Evolutionary conservation across 371 early-diverging fungal genomes (phyloP).

Genomic region (Circinella minor): DNA sequence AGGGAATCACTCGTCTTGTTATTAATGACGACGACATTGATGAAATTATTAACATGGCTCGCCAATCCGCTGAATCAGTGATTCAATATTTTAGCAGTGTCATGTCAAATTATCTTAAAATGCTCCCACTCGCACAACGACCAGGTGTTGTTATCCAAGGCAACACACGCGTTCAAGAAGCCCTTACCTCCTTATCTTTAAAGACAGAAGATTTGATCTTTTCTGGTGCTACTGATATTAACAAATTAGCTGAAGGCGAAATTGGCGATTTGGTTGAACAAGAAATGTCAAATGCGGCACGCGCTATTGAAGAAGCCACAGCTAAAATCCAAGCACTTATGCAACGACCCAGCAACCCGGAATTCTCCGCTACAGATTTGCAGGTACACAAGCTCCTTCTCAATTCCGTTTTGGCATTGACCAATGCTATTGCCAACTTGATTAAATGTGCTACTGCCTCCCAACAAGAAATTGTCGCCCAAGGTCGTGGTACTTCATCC

Average conservation of each 20-base stretch:
- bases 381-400: conserved; percentile 92
- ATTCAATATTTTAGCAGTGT: conserved; percentile 86
- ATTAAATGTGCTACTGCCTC: conserved; percentile 93
- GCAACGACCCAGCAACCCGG: conserved; percentile 74
- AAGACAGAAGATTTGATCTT: conserved; percentile 79
- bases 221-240: conserved; percentile 70
- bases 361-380: conserved; percentile 74
- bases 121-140: conserved; percentile 71
- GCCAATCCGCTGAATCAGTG: conserved; percentile 64
- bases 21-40: conserved; percentile 82
- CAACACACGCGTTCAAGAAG: conserved; percentile 77
- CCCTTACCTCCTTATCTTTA: conserved; percentile 72
- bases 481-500: conserved; percentile 86
- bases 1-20: conserved; percentile 88
- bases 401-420: conserved; percentile 89
- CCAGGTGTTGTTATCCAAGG: conserved; percentile 75
- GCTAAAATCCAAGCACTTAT: conserved; percentile 81
- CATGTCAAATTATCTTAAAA: conserved; percentile 78
- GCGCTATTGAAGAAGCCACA: conserved; percentile 92
- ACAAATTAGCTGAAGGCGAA: conserved; percentile 77
- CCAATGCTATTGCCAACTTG: conserved; percentile 92
- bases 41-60: conserved; percentile 74
- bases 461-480: conserved; percentile 96
- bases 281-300: conserved; percentile 92
- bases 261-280: conserved; percentile 90